Evolutionary conservation across 257 asterid genomes (phyloP), one percentile per base, ranked within the genome.

Genomic region (Anisodus tanguticus): DNA sequence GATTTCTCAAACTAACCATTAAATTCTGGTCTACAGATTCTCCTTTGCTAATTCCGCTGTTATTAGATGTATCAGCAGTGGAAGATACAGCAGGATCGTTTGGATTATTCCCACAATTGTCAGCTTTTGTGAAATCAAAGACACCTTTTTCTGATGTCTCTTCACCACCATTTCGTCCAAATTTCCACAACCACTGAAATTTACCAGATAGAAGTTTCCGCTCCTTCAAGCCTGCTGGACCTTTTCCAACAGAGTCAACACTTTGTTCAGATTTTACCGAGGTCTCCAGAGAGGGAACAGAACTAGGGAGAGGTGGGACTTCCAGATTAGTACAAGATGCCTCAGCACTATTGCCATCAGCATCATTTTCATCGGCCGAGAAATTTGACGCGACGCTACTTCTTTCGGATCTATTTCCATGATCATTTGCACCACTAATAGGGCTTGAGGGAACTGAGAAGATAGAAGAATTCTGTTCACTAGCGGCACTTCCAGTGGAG

Each of bases 301-400:
- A 53, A 53, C 19, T 15, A 31, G 91, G 90, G 88, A 87, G 87
- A 72, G 85, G 78, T 11, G 87, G 86, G 78, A 77, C 81, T 79
- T 90, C 91, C 45, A 74, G 85, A 78, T 82, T 79, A 15, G 85
- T 43, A 79, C 85, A 87, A 81, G 85, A 85, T 3, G 51, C 71
- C 55, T 77, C 87, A 78, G 85, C 84, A 51, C 80, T 22, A 60
- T n/a, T 84, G 9, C 72, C 57, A 80, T 84, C 89, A 0, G 85
- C 83, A 70, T 88, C 89, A 84, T 83, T 88, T 85, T 88, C 93
- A 77, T 87, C 91, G 39, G 88, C 43, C n/a, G 87, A 88, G 12
- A 88, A 91, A 86, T 91, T 90, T 45, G 97, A 94, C 9, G 91
- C 93, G 79, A 91, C 91, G 19, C 95, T 94, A 68, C 95, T 92